Evolutionary conservation across 2,329 filamentous ascomycete species (phyloP).

Genomic region (Balansia obtecta): DNA sequence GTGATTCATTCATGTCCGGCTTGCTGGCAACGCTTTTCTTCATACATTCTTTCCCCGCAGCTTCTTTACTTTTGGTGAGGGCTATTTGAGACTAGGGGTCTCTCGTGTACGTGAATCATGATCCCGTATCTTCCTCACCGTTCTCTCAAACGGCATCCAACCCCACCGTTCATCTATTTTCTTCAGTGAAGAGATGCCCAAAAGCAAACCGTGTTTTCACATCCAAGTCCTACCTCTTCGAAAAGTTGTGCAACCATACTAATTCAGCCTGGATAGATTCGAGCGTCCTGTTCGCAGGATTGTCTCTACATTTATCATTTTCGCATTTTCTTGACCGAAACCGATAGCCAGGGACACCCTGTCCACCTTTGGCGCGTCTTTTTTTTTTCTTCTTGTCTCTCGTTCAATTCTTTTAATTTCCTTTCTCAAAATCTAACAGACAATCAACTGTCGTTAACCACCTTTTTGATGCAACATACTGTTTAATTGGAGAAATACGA

Average conservation of each 20-base stretch:
- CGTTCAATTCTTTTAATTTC: not conserved
- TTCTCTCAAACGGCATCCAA: not conserved
- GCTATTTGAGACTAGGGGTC: constrained; percentile 1
- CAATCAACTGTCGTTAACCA: not conserved
- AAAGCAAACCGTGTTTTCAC: too few relatives aligned
- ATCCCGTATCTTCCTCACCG: not conserved
- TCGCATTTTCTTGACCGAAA: not conserved
- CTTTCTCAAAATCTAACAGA: not conserved
- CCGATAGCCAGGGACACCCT: not conserved
- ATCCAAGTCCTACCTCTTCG: too few relatives aligned
- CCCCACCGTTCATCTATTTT: not conserved
- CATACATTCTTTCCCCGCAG: not conserved
- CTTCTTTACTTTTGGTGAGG: not conserved
- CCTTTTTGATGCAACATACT: constrained; percentile 1
- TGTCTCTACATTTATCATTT: not conserved
- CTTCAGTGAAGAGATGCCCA: not conserved
- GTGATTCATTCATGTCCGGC: not conserved
- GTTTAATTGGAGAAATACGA: constrained; percentile 1
- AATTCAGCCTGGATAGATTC: not conserved
- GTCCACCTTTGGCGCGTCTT: not conserved
- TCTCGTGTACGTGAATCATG: constrained; percentile 5
- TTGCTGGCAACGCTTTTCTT: constrained; percentile 1
- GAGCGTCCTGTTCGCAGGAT: not conserved
- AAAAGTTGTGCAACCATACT: not conserved
- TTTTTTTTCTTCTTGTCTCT: not conserved